These are phyloP conservation scores for Nicotiana tabacum DNA, from an alignment of 257 asterid species.

Conservation along the genomic window DNA sequence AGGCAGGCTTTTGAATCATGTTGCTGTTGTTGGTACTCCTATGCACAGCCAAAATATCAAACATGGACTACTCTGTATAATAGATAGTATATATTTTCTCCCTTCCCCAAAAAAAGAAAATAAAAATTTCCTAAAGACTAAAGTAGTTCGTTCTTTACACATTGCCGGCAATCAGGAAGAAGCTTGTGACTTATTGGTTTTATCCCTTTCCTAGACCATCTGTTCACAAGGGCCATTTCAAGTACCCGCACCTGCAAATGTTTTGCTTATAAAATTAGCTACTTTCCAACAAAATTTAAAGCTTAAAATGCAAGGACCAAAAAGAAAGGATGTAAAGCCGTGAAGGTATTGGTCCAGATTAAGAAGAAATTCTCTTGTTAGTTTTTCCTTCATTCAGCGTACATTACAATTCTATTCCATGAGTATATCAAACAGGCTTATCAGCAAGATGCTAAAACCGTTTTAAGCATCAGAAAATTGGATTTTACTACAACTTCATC, in stretches of 20 bases:
- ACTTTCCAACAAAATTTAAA: background rate
- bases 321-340: too few relatives aligned
- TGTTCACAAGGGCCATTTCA: conserved; percentile 56
- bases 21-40: background rate
- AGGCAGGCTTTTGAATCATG: background rate
- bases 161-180: conserved; percentile 37
- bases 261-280: background rate
- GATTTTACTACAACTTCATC: background rate
- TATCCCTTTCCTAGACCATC: conserved; percentile 54
- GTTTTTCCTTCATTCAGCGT: too few relatives aligned
- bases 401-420: too few relatives aligned
- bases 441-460: background rate
- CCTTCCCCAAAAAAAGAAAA: background rate
- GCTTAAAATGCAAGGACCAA: background rate
- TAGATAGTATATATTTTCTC: background rate
- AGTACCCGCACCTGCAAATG: conserved; percentile 68
- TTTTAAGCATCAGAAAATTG: background rate
- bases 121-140: background rate
- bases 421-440: background rate
- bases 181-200: conserved; percentile 54
- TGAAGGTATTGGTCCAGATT: too few relatives aligned
- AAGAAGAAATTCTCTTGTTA: too few relatives aligned
- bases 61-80: background rate
- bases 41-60: background rate
- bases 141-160: conserved; percentile 50